Conservation (phyloP, 495 filamentous ascomycete species). For the Xylaria telfairii region DNA sequence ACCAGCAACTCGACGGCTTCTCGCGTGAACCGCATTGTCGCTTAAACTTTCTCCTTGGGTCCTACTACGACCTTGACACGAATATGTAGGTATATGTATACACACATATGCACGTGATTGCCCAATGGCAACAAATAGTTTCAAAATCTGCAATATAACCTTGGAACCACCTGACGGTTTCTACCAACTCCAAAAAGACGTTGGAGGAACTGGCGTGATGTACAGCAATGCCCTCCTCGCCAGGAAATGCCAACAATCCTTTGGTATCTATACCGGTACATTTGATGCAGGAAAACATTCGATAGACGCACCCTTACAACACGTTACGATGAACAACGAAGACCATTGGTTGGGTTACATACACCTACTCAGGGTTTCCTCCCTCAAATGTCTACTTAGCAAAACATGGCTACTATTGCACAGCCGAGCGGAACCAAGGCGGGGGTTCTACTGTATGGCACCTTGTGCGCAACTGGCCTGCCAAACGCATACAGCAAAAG, state of each 20-base stretch:
- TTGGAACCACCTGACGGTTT: not conserved
- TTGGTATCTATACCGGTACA: not conserved
- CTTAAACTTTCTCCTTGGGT: not conserved
- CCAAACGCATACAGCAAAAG: not conserved
- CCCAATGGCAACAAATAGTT: constrained; percentile 5
- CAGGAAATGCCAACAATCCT: not conserved
- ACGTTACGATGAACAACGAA: not conserved
- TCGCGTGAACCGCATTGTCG: constrained; percentile 10
- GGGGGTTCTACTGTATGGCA: not conserved
- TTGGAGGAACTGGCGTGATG: not conserved
- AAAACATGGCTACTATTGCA: not conserved
- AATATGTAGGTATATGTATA: not conserved
- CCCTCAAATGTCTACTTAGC: not conserved
- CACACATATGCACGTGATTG: not conserved
- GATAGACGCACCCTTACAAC: not conserved
- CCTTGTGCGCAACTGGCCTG: not conserved
- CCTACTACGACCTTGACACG: not conserved
- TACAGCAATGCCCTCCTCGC: not conserved
- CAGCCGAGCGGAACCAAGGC: not conserved
- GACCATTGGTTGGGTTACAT: not conserved
- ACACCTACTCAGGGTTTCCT: not conserved
- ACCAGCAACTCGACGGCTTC: constrained; percentile 5
- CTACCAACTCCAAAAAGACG: not conserved
- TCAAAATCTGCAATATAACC: not conserved
- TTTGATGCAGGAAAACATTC: not conserved